These are phyloP conservation scores for Aphanomyces astaci DNA, from an alignment of 352 stramenopile genomes.

Conservation along the genomic window DNA sequence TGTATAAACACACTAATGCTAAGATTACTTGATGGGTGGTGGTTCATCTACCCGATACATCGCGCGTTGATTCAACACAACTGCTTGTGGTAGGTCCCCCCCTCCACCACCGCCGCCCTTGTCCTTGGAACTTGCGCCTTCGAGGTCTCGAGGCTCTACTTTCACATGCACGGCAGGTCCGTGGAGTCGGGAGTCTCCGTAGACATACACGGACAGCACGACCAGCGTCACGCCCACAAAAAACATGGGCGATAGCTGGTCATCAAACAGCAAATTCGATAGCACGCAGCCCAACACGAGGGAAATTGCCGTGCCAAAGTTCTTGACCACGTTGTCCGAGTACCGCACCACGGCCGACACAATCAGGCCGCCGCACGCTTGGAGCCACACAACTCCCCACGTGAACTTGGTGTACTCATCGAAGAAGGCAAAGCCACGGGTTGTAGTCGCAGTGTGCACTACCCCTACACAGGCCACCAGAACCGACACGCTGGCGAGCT, in stretches of 20 bases:
- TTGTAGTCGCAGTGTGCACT: conserved; percentile 39
- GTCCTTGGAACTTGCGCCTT: too few species aligned
- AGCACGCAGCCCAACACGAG: conserved; percentile 84
- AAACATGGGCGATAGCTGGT: conserved; percentile 58
- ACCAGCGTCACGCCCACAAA: conserved; percentile 70
- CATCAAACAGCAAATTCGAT: conserved; percentile 84
- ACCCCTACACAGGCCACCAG: conserved; percentile 59
- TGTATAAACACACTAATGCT: too few species aligned
- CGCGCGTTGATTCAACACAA: too few species aligned
- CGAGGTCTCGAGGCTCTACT: too few species aligned
- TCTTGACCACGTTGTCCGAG: conserved; percentile 88
- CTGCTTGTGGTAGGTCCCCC: too few species aligned
- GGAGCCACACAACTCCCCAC: conserved; percentile 71
- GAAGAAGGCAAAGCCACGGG: conserved; percentile 50
- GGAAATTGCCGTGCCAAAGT: conserved; percentile 84
- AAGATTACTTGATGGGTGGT: too few species aligned
- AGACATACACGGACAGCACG: conserved; percentile 75
- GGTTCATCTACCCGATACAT: too few species aligned
- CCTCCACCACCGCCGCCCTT: too few species aligned
- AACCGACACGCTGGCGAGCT: conserved; percentile 75
- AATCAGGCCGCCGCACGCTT: conserved; percentile 73
- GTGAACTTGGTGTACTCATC: conserved; percentile 65
- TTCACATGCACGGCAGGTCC: too few species aligned
- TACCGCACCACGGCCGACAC: conserved; percentile 79
- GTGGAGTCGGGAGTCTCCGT: too few species aligned